Conservation (phyloP, 352 stramenopile species). For the Aphanomyces invadans region DNA sequence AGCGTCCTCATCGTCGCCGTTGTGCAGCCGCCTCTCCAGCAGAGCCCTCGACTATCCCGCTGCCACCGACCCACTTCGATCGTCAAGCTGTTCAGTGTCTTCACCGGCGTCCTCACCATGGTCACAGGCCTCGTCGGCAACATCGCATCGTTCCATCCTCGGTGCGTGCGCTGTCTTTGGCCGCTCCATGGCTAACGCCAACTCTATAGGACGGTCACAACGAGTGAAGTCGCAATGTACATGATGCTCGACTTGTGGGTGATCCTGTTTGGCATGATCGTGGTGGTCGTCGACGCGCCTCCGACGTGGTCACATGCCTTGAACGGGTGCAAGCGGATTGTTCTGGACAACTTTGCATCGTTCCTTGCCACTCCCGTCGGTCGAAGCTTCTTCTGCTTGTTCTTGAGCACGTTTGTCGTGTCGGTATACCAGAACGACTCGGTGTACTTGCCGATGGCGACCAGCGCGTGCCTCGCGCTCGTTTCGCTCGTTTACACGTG, state of each 20-base stretch:
- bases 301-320: not conserved
- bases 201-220: not conserved
- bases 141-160: not conserved
- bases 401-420: constrained; percentile 8
- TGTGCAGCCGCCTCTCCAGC: constrained; percentile 10
- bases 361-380: constrained; percentile 23
- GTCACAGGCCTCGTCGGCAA: constrained; percentile 16
- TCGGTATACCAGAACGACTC: constrained; percentile 12
- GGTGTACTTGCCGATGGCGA: constrained; percentile 9
- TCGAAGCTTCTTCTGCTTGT: constrained; percentile 12
- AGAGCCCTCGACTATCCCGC: too few relatives aligned
- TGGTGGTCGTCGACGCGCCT: constrained; percentile 20
- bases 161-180: not conserved
- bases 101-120: not conserved
- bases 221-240: not conserved
- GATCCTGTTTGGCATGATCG: constrained; percentile 14
- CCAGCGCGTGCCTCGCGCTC: not conserved
- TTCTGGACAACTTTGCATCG: constrained; percentile 7
- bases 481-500: not conserved
- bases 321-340: not conserved
- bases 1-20: too few relatives aligned
- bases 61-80: not conserved
- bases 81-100: constrained; percentile 10
- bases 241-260: constrained; percentile 21
- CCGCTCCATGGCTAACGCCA: not conserved